Conservation (phyloP, 2,329 filamentous ascomycete species). For the Aureobasidium namibiae region DNA sequence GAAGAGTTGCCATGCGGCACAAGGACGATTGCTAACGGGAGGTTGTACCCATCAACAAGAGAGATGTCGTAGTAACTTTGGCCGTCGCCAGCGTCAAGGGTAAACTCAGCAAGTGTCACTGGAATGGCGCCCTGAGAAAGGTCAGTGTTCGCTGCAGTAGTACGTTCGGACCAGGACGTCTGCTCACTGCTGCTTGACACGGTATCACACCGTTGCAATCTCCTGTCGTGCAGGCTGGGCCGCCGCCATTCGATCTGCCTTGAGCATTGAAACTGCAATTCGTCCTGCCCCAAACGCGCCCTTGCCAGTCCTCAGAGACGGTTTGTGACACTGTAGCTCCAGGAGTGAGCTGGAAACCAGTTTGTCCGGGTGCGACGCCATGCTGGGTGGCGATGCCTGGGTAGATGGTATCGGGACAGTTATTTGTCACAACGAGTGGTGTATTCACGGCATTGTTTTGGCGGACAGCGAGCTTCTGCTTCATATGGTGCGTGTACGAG, state of each 20-base stretch:
- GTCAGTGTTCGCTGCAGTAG: constrained; percentile 9
- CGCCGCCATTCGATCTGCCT: constrained; percentile 43
- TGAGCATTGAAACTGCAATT: constrained; percentile 69
- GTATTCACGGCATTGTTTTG: constrained; percentile 20
- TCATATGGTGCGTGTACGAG: constrained; percentile 24
- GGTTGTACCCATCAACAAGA: constrained; percentile 76
- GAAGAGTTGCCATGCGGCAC: constrained; percentile 49
- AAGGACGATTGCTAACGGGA: constrained; percentile 55
- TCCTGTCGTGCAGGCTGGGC: constrained; percentile 61
- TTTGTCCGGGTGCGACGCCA: constrained; percentile 57
- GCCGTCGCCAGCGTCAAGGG: constrained; percentile 56
- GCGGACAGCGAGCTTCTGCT: constrained; percentile 19
- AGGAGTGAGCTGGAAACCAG: constrained; percentile 59
- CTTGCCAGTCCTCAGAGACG: constrained; percentile 69
- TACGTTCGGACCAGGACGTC: constrained; percentile 29
- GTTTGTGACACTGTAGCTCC: constrained; percentile 53
- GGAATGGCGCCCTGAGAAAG: constrained; percentile 56
- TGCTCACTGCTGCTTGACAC: constrained; percentile 63
- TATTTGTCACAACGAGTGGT: constrained; percentile 63
- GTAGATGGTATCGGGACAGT: constrained; percentile 64
- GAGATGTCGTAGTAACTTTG: constrained; percentile 82
- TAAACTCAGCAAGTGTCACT: constrained; percentile 73
- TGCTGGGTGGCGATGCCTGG: constrained; percentile 67
- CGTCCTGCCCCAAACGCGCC: constrained; percentile 73
- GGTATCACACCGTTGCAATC: constrained; percentile 65